Conservation (phyloP, 306 rosid genomes). For the Quercus ilex region DNA sequence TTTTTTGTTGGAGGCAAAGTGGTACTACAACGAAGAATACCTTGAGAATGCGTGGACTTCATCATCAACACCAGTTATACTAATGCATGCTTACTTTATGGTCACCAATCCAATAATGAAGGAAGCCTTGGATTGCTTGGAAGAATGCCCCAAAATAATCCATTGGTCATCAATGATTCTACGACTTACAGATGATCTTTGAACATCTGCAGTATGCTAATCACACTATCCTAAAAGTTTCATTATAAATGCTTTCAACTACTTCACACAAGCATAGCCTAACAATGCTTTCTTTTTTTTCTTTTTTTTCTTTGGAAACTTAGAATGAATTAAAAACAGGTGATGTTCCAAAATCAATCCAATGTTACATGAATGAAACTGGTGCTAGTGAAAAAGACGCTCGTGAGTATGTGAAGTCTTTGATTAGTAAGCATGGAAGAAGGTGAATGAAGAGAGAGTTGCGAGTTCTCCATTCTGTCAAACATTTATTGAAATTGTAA, state of each 20-base stretch:
- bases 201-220: conserved; percentile 11
- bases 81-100: conserved; percentile 11
- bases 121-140: conserved; percentile 10
- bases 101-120: not conserved
- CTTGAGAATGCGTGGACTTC: conserved; percentile 32
- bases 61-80: not conserved
- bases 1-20: conserved; percentile 19
- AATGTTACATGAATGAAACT: conserved; percentile 39
- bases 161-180: not conserved
- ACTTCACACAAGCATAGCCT: not conserved
- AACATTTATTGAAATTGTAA: not conserved
- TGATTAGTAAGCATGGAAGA: conserved; percentile 23
- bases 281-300: not conserved
- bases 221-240: not conserved
- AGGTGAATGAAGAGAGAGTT: not conserved
- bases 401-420: not conserved
- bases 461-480: not conserved
- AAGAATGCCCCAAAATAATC: not conserved
- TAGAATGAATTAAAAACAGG: conserved; percentile 18
- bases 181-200: conserved; percentile 26
- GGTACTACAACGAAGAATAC: conserved; percentile 26
- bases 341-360: conserved; percentile 26
- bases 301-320: not conserved
- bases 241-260: not conserved
- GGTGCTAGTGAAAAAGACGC: conserved; percentile 25